Percentiles rank a stretch among this genome's conserved stretches.
phyloP scores from a whole-genome alignment of 306 rosid species.

The Bauhinia variegata region DNA sequence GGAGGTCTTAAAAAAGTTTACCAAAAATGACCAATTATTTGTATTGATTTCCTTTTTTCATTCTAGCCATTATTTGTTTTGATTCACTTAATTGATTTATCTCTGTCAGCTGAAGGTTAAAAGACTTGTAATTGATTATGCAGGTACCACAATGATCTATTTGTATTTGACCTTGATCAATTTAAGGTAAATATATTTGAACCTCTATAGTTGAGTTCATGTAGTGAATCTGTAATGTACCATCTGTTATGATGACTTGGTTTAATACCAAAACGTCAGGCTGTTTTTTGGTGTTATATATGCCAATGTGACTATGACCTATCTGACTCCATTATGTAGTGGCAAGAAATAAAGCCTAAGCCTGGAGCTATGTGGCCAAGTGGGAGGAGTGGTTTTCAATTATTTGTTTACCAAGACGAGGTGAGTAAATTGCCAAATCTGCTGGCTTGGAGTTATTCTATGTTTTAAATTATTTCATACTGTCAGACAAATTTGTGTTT shows the following conservation, averaged over 20 bases:
- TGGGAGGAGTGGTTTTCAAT: constrained; percentile 95
- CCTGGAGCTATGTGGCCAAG: constrained; percentile 98
- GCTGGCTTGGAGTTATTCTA: constrained; percentile 21
- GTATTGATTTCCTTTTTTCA: not conserved
- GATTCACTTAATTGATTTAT: constrained; percentile 31
- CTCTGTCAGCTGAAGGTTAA: constrained; percentile 19
- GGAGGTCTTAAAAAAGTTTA: constrained; percentile 12
- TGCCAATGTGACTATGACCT: constrained; percentile 18
- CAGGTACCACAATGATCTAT: constrained; percentile 93
- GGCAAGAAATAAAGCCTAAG: constrained; percentile 96
- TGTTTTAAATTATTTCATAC: constrained; percentile 26
- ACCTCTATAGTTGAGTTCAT: not conserved
- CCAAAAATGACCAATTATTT: constrained; percentile 9
- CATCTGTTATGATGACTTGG: not conserved
- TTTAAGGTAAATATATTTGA: constrained; percentile 66
- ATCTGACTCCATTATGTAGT: constrained; percentile 56
- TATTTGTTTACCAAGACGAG: constrained; percentile 90
- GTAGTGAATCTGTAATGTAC: constrained; percentile 14
- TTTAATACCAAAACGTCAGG: not conserved
- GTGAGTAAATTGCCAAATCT: constrained; percentile 53
- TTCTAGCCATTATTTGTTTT: not conserved
- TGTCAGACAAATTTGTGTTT: constrained; percentile 15
- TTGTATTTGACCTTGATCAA: constrained; percentile 91
- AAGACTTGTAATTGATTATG: constrained; percentile 37
- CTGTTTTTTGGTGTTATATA: not conserved